Percentiles rank a stretch among this genome's conserved stretches.
Conservation (phyloP, 1,284 basidiomycete genomes). For the Cutaneotrichosporon cutaneum region DNA sequence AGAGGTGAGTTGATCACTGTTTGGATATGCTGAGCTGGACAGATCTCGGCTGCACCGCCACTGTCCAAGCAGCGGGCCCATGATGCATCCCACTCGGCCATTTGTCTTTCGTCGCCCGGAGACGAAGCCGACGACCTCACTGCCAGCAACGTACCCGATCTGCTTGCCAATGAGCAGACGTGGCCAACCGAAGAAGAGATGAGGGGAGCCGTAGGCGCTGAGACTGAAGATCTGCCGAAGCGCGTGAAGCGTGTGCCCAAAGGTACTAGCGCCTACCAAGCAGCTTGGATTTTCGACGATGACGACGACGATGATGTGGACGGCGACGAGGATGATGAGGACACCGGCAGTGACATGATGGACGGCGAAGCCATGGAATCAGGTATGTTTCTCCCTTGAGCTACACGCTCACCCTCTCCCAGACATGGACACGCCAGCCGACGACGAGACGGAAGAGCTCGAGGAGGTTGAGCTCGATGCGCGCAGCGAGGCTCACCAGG, state of each 20-base stretch:
- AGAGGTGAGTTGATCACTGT: conserved; percentile 58
- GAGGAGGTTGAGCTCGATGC: conserved; percentile 60
- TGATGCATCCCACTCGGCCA: not conserved
- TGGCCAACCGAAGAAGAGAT: conserved; percentile 99
- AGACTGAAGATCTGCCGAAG: conserved; percentile 58
- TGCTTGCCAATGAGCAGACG: conserved; percentile 91
- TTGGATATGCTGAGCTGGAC: not conserved
- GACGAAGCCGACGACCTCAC: conserved; percentile 83
- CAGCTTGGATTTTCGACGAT: conserved; percentile 87
- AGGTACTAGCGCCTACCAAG: conserved; percentile 90
- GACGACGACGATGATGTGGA: conserved; percentile 59
- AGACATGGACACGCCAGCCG: conserved; percentile 38
- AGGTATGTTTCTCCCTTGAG: conserved; percentile 35
- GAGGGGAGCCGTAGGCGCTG: conserved; percentile 52
- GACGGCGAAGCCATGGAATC: conserved; percentile 41
- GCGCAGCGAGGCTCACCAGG: conserved; percentile 46
- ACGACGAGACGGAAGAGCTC: conserved; percentile 62
- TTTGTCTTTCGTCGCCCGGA: conserved; percentile 53
- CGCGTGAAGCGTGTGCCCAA: conserved; percentile 75
- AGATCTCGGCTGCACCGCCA: conserved; percentile 39
- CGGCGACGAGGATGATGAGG: conserved; percentile 53
- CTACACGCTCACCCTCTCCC: conserved; percentile 47
- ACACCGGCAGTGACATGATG: conserved; percentile 31
- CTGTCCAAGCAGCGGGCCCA: not conserved
- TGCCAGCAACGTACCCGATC: conserved; percentile 82